phyloP scores from a whole-genome alignment of 208 protist species.

The Crithidia fasciculata region DNA sequence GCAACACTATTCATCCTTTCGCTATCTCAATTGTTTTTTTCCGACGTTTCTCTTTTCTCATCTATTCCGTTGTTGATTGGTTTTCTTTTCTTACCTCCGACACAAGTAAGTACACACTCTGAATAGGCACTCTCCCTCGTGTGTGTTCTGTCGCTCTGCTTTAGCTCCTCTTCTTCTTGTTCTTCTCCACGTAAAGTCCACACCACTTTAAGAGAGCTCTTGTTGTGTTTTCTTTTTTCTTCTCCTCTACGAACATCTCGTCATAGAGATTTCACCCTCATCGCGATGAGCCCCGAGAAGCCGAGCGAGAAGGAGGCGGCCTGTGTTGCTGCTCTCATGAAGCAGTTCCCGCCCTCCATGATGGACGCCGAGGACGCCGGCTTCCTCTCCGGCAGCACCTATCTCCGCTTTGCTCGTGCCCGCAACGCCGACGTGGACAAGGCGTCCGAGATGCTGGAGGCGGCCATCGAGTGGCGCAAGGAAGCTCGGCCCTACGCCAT shows the following conservation, averaged over 20 bases:
- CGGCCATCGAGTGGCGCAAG: slow-evolving; percentile 61
- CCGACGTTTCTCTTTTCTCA: neutral
- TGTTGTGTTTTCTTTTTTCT: neutral
- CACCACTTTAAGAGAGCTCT: too few species aligned
- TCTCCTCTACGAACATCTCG: neutral
- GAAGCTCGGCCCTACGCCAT: slow-evolving; percentile 55
- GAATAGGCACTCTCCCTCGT: too few species aligned
- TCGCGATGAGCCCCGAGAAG: slow-evolving; percentile 24
- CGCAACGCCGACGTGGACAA: slow-evolving; percentile 48
- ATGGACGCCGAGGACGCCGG: slow-evolving; percentile 41
- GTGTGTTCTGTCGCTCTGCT: neutral
- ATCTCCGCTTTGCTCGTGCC: slow-evolving; percentile 68
- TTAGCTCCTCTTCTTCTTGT: too few species aligned
- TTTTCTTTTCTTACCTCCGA: neutral
- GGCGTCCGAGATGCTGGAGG: slow-evolving; percentile 48
- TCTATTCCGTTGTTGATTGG: slow-evolving; percentile 1
- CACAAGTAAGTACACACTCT: too few species aligned
- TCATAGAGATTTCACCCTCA: too few species aligned
- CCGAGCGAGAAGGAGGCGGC: slow-evolving; percentile 40
- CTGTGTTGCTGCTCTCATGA: slow-evolving; percentile 48
- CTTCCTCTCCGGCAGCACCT: slow-evolving; percentile 62
- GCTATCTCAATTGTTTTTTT: slow-evolving; percentile 1
- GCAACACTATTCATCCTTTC: too few species aligned
- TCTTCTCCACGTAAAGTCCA: too few species aligned
- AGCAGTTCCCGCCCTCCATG: slow-evolving; percentile 33